Percentiles rank a stretch among this genome's conserved stretches.
Conservation (phyloP, 1,284 basidiomycete genomes). For the Amylostereum areolatum region DNA sequence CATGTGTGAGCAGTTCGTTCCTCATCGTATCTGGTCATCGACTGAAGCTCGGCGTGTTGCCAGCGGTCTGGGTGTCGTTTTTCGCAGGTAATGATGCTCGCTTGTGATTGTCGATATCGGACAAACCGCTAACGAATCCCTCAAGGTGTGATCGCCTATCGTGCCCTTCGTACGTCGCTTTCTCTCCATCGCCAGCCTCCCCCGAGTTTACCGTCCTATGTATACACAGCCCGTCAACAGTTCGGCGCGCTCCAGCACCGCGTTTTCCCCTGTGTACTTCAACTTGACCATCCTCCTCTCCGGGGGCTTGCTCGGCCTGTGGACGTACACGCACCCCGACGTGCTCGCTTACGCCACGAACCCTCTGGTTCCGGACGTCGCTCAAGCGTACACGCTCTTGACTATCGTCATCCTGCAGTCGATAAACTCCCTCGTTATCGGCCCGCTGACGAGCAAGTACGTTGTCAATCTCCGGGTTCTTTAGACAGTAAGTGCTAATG, state of each 20-base stretch:
- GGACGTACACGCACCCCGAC: conserved; percentile 60
- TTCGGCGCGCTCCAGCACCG: conserved; percentile 75
- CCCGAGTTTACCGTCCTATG: not conserved
- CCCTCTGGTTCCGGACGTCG: conserved; percentile 56
- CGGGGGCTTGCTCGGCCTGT: conserved; percentile 50
- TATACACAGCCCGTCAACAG: conserved; percentile 51
- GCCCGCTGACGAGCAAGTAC: conserved; percentile 63
- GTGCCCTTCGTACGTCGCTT: conserved; percentile 42
- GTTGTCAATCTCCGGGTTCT: conserved; percentile 18
- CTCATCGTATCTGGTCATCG: not conserved
- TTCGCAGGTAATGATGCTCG: conserved; percentile 43
- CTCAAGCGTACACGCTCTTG: conserved; percentile 62
- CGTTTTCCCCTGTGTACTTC: conserved; percentile 75
- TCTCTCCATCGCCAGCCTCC: not conserved
- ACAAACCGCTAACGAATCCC: not conserved
- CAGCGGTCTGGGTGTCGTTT: conserved; percentile 64
- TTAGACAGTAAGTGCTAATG: not conserved
- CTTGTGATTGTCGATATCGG: not conserved
- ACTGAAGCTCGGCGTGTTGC: conserved; percentile 3
- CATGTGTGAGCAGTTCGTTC: conserved; percentile 46
- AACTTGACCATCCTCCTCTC: conserved; percentile 51
- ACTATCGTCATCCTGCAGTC: conserved; percentile 45
- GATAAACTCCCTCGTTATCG: conserved; percentile 53
- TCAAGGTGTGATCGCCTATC: conserved; percentile 53
- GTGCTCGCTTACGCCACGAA: conserved; percentile 43